Percentiles rank a stretch among this genome's conserved stretches.
Conservation (phyloP, 2,329 filamentous ascomycete genomes). For the Fusarium sambucinum region DNA sequence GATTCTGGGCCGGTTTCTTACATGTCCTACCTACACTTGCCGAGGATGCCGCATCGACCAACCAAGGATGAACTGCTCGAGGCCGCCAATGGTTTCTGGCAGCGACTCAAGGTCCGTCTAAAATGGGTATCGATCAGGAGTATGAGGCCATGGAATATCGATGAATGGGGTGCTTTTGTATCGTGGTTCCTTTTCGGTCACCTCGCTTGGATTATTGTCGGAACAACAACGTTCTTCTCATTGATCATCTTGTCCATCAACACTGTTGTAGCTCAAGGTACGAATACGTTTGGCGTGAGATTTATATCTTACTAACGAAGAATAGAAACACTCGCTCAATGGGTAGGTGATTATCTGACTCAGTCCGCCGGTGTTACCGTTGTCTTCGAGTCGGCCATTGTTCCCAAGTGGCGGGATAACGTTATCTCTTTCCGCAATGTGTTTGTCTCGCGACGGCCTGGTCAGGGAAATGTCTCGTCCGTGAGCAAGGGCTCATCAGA, state of each 20-base stretch:
- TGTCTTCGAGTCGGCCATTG: constrained; percentile 97
- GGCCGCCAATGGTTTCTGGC: constrained; percentile 93
- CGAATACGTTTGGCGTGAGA: not conserved
- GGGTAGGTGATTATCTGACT: constrained; percentile 95
- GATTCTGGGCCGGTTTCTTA: constrained; percentile 61
- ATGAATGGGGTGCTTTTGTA: constrained; percentile 93
- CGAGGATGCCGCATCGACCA: constrained; percentile 85
- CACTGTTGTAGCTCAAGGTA: constrained; percentile 94
- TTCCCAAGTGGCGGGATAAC: constrained; percentile 93
- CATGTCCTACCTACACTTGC: constrained; percentile 69
- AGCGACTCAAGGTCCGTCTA: constrained; percentile 88
- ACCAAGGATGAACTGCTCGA: constrained; percentile 93
- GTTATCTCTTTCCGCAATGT: constrained; percentile 98
- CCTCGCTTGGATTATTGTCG: constrained; percentile 93
- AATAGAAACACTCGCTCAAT: constrained; percentile 87
- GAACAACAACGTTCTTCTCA: constrained; percentile 97
- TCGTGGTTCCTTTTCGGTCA: constrained; percentile 97
- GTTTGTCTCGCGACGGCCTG: constrained; percentile 91
- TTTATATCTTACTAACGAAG: not conserved
- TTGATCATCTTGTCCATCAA: constrained; percentile 91
- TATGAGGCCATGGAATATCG: constrained; percentile 91
- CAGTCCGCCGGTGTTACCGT: constrained; percentile 93
- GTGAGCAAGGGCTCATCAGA: constrained; percentile 94
- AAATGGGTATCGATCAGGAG: constrained; percentile 98
- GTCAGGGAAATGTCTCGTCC: constrained; percentile 77